A percentile compares a stretch with the other conserved stretches of the same genome.
Evolutionary conservation across 2,329 filamentous ascomycete genomes (phyloP).

Genomic region (Cordyceps tenuipes): DNA sequence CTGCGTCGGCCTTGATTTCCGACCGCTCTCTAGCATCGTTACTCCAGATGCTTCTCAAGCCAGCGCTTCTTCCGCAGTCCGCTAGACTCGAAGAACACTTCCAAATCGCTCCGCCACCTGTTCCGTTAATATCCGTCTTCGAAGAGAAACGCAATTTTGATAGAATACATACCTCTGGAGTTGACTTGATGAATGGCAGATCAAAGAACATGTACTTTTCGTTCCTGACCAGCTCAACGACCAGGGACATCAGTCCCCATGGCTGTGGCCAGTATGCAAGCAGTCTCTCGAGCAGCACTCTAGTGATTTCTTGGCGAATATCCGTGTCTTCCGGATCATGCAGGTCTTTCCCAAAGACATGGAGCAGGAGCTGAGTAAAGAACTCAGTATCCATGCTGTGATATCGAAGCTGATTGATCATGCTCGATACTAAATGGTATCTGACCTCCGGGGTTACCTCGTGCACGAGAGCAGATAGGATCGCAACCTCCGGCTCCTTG

Average conservation of each 20-base stretch:
- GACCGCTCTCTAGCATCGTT: background rate
- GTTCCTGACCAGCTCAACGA: slow-evolving; percentile 86
- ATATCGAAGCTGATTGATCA: slow-evolving; percentile 86
- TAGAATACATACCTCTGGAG: slow-evolving; percentile 61
- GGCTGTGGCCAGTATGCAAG: slow-evolving; percentile 88
- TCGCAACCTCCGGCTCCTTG: slow-evolving; percentile 49
- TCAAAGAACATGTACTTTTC: slow-evolving; percentile 88
- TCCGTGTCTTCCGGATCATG: slow-evolving; percentile 68
- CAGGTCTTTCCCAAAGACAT: slow-evolving; percentile 73
- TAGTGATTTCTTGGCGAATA: slow-evolving; percentile 83
- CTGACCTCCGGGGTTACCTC: slow-evolving; percentile 69
- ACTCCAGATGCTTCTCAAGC: background rate
- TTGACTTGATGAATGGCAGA: slow-evolving; percentile 80
- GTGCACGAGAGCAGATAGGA: slow-evolving; percentile 69
- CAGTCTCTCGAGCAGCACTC: slow-evolving; percentile 79
- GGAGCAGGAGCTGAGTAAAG: slow-evolving; percentile 77
- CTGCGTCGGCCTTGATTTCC: background rate
- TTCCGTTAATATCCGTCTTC: slow-evolving; percentile 11
- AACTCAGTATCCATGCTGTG: slow-evolving; percentile 87
- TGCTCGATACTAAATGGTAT: slow-evolving; percentile 75
- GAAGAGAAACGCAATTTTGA: background rate
- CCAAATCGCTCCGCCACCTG: slow-evolving; percentile 31
- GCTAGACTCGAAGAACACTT: slow-evolving; percentile 25
- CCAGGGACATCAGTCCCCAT: slow-evolving; percentile 85
- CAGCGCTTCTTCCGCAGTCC: background rate